Base-by-base conservation (phyloP, 805 yeast species). In the Schwanniomyces sp. region DNA sequence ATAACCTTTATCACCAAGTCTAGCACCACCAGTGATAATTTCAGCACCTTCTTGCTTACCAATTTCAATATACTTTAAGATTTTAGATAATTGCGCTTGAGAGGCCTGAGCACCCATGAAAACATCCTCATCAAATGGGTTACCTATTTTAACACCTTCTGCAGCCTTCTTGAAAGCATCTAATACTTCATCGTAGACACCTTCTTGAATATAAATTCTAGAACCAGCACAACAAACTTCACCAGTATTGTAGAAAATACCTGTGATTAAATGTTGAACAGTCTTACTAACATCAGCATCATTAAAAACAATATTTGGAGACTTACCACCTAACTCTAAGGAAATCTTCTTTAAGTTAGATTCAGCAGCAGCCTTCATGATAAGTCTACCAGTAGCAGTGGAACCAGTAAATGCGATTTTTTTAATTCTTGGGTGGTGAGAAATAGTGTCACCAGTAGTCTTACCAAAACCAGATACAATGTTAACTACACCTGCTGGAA, bases 221-320 rank as follows among this genome's bases (percentile, higher is more conserved):
- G 97, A 90, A 55, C 96, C 95, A 32, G 97, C 97, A 63, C 91
- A 86, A 74, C 98, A 91, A 49, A 89, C 91, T 75, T 92, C 96
- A 72, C 98, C 98, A 63, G 91, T 85, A 79, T 91, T 91, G 80
- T 81, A 89, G 79, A 85, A 89, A 63, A 91, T 91, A 69, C 96
- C 97, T 48, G 79, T 66, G 49, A 87, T 79, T 56, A 90, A 84
- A 78, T 84, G 81, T 57, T 85, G 78, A 44, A 88, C 86, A 44
- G 97, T 88, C 61, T 78, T 76, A 47, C 85, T 83, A 50, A 91
- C 65, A 67, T 91, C 83, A 47, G 92, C 91, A 64, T 91, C 97
- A 62, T 85, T 84, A 64, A 87, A 90, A 43, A 91, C 85, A 57
- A 91, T 83, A 70, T 87, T 84, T 61, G 98, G 96, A 29, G 97